A percentile compares a stretch with the other conserved stretches of the same genome.
These are phyloP conservation scores for Entoloma clypeatum DNA, from an alignment of 1,284 basidiomycete genomes.

Conservation along the genomic window DNA sequence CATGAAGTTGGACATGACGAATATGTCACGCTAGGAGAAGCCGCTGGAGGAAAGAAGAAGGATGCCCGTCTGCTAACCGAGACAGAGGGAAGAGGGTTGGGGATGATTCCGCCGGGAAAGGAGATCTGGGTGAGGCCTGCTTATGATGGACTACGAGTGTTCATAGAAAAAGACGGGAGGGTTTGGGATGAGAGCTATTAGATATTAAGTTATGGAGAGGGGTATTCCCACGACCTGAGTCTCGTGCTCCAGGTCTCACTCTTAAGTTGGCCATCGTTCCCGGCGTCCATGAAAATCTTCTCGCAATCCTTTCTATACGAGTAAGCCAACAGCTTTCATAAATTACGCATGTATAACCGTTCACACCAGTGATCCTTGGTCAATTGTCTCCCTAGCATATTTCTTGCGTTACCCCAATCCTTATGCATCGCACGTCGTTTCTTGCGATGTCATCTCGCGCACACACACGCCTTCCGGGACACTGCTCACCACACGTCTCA, in stretches of 20 bases:
- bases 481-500: constrained; percentile 85
- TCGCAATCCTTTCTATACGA: constrained; percentile 78
- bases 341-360: constrained; percentile 2
- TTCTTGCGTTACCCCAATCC: constrained; percentile 97
- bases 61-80: constrained; percentile 31
- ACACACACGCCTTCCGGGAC: constrained; percentile 67
- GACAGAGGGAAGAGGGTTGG: constrained; percentile 40
- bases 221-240: background rate
- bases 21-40: constrained; percentile 55
- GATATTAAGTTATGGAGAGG: constrained; percentile 4
- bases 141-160: constrained; percentile 63
- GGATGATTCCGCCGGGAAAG: constrained; percentile 42
- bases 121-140: constrained; percentile 62
- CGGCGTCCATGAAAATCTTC: constrained; percentile 71
- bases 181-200: constrained; percentile 49
- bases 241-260: constrained; percentile 3
- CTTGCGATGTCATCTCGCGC: constrained; percentile 92
- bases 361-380: constrained; percentile 75
- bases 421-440: constrained; percentile 89
- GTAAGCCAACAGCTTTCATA: constrained; percentile 40
- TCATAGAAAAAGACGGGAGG: constrained; percentile 36
- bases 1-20: constrained; percentile 70
- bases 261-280: no score
- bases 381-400: constrained; percentile 89
- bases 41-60: constrained; percentile 37